phyloP scores from a whole-genome alignment of 805 yeast species.

The Spencermartinsiella europaea region DNA sequence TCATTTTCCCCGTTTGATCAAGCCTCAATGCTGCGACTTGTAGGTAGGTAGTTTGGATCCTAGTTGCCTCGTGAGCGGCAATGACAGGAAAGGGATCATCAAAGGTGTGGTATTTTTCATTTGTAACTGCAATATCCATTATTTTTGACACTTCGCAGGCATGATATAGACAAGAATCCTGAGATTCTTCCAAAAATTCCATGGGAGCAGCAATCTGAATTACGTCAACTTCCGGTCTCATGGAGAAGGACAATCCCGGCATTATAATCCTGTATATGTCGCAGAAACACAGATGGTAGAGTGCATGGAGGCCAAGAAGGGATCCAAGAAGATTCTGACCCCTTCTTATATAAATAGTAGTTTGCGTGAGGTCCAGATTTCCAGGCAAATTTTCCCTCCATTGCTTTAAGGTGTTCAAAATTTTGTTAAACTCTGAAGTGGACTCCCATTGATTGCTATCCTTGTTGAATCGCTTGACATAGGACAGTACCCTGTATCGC shows the following conservation, averaged over 20 bases:
- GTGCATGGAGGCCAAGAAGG: not conserved
- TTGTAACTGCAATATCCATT: not conserved
- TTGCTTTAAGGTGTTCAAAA: slow-evolving; percentile 2
- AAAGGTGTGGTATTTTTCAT: not conserved
- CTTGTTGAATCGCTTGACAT: slow-evolving; percentile 9
- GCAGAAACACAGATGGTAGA: slow-evolving; percentile 6
- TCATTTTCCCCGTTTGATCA: not conserved
- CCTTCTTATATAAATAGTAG: not conserved
- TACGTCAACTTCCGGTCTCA: slow-evolving; percentile 1
- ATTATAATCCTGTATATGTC: slow-evolving; percentile 3
- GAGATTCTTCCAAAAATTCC: not conserved
- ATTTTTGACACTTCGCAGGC: slow-evolving; percentile 3
- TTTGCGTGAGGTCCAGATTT: not conserved
- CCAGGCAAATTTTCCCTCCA: slow-evolving; percentile 8
- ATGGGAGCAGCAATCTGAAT: slow-evolving; percentile 3
- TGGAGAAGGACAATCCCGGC: slow-evolving; percentile 5
- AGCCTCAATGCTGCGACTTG: not conserved
- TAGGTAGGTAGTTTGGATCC: not conserved
- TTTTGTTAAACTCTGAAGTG: slow-evolving; percentile 9
- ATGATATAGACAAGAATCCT: slow-evolving; percentile 3
- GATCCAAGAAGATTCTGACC: not conserved
- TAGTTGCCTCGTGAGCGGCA: slow-evolving; percentile 9
- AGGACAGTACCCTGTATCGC: slow-evolving; percentile 9
- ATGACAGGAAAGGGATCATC: slow-evolving; percentile 3
- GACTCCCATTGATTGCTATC: slow-evolving; percentile 11